Conservation (phyloP, 2,329 filamentous ascomycete species). For the Alternaria arbusti region DNA sequence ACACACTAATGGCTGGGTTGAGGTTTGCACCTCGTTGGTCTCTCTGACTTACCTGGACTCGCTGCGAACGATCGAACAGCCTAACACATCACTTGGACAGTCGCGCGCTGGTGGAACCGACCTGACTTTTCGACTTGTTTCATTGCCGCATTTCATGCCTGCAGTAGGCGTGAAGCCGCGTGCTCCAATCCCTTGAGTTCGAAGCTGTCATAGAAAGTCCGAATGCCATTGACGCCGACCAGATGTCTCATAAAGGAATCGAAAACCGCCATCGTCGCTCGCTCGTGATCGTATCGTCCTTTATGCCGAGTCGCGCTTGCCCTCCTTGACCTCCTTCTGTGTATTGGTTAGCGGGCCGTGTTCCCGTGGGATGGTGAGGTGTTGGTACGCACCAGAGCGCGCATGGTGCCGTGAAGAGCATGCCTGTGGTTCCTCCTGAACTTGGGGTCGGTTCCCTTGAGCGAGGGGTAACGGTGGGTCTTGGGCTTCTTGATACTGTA, state of each 20-base stretch:
- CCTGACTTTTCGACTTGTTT: slow-evolving; percentile 46
- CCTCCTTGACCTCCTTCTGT: slow-evolving; percentile 97
- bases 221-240: slow-evolving; percentile 52
- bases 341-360: slow-evolving; percentile 34
- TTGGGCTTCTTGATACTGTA: slow-evolving; percentile 99
- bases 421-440: slow-evolving; percentile 99
- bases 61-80: slow-evolving; percentile 3
- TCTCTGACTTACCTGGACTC: slow-evolving; percentile 12
- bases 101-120: slow-evolving; percentile 27
- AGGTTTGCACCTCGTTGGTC: slow-evolving; percentile 23
- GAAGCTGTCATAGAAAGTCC: slow-evolving; percentile 47
- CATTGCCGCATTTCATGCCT: slow-evolving; percentile 48
- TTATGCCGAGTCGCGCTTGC: slow-evolving; percentile 88
- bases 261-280: slow-evolving; percentile 45
- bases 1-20: slow-evolving; percentile 70
- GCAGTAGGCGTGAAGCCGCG: slow-evolving; percentile 37
- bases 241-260: slow-evolving; percentile 50
- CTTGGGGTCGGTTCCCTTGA: slow-evolving; percentile 99
- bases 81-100: slow-evolving; percentile 29
- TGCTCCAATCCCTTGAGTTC: slow-evolving; percentile 43
- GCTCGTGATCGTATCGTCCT: slow-evolving; percentile 42
- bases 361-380: not conserved
- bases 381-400: slow-evolving; percentile 80
- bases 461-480: slow-evolving; percentile 97
- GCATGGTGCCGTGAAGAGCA: slow-evolving; percentile 98